A percentile compares a stretch with the other conserved stretches of the same genome.
These are phyloP conservation scores for Didymella lethalis DNA, from an alignment of 2,329 filamentous ascomycete species.

Conservation along the genomic window DNA sequence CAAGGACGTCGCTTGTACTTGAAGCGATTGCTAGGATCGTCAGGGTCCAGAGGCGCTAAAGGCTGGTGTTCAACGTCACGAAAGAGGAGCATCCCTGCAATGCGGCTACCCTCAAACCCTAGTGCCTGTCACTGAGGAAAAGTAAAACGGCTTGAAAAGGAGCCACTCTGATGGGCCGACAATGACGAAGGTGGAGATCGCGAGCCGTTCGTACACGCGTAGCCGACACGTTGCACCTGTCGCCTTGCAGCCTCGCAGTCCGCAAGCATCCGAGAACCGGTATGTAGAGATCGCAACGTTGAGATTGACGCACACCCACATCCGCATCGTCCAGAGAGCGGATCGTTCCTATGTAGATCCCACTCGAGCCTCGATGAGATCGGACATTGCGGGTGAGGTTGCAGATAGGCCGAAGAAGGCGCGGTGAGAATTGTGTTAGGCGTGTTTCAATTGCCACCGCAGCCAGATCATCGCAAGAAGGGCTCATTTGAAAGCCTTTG, in stretches of 20 bases:
- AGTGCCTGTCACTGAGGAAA: conserved; percentile 29
- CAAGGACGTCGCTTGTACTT: conserved; percentile 29
- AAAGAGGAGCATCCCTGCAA: conserved; percentile 38
- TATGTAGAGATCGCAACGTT: neutral
- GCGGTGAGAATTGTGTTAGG: neutral
- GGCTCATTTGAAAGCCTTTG: neutral
- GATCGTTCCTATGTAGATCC: neutral
- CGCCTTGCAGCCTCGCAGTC: conserved; percentile 1
- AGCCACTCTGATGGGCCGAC: conserved; percentile 21
- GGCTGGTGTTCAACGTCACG: conserved; percentile 31
- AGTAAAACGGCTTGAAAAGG: conserved; percentile 26
- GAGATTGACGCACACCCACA: too few relatives aligned
- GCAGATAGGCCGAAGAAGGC: neutral
- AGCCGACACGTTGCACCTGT: conserved; percentile 1
- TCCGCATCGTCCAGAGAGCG: neutral
- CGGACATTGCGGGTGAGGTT: neutral
- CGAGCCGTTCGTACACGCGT: conserved; percentile 8
- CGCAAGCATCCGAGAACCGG: conserved; percentile 6
- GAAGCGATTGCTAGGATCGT: conserved; percentile 24
- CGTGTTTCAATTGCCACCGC: conserved; percentile 17
- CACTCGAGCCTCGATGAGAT: neutral
- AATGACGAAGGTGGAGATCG: conserved; percentile 23
- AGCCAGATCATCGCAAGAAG: neutral
- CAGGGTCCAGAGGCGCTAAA: conserved; percentile 29
- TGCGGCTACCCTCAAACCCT: conserved; percentile 19